Conservation (phyloP, 1,139 yeast genomes). For the Tardiomyces depauwii region DNA sequence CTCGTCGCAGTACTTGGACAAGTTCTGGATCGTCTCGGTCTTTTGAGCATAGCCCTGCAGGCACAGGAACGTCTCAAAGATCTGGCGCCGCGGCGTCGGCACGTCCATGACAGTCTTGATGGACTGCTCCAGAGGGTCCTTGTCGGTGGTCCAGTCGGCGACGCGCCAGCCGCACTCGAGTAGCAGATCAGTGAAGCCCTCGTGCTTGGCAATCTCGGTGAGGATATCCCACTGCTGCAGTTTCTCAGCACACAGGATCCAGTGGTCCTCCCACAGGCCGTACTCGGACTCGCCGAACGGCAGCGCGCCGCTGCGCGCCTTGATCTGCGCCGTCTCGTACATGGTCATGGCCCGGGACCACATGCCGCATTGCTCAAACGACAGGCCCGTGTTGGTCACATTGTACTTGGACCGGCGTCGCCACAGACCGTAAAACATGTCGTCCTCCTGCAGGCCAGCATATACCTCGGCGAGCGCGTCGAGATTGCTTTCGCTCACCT, state of each 20-base stretch:
- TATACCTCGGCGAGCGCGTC: conserved; percentile 89
- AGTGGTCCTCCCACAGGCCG: conserved; percentile 96
- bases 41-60: conserved; percentile 91
- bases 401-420: conserved; percentile 88
- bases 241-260: conserved; percentile 96
- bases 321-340: conserved; percentile 95
- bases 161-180: conserved; percentile 99
- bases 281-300: conserved; percentile 96
- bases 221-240: conserved; percentile 97
- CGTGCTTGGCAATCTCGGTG: conserved; percentile 94
- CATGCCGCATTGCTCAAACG: conserved; percentile 89
- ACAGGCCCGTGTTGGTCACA: conserved; percentile 85
- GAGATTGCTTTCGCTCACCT: conserved; percentile 73
- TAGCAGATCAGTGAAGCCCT: conserved; percentile 87
- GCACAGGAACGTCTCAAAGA: conserved; percentile 87
- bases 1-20: conserved; percentile 83
- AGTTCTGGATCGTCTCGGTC: conserved; percentile 63
- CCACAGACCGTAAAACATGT: conserved; percentile 97
- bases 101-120: conserved; percentile 97
- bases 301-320: conserved; percentile 88
- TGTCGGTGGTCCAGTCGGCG: conserved; percentile 95
- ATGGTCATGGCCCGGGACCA: conserved; percentile 93
- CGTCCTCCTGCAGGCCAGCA: conserved; percentile 83
- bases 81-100: conserved; percentile 94
- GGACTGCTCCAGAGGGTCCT: conserved; percentile 89